Conservation (phyloP, 129 eudicot genomes). For the Flaveria bidentis region DNA sequence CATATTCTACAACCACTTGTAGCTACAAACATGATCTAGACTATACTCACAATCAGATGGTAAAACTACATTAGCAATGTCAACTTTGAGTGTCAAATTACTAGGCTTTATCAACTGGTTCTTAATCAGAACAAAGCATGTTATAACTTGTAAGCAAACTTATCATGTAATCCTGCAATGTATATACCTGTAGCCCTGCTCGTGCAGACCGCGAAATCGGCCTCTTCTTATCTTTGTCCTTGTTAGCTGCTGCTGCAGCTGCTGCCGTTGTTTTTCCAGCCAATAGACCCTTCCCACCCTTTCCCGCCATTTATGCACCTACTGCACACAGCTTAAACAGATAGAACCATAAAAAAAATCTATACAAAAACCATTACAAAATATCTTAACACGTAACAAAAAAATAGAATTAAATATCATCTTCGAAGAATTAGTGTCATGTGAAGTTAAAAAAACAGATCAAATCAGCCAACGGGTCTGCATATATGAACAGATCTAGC, state of each 20-base stretch:
- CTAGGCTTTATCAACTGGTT: not conserved
- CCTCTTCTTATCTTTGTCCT: constrained; percentile 70
- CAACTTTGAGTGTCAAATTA: not conserved
- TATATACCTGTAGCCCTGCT: constrained; percentile 69
- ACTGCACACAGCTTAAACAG: constrained; percentile 1
- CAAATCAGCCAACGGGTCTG: constrained; percentile 16
- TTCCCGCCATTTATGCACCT: constrained; percentile 66
- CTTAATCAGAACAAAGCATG: constrained; percentile 6
- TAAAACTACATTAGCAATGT: not conserved
- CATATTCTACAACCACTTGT: not conserved
- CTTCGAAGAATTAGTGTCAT: constrained; percentile 1
- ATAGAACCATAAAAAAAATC: not conserved
- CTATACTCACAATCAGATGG: not conserved
- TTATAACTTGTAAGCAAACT: not conserved
- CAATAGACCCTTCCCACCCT: constrained; percentile 74
- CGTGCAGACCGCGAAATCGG: constrained; percentile 64
- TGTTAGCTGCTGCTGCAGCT: constrained; percentile 56
- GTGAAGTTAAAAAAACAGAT: not conserved
- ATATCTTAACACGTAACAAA: not conserved
- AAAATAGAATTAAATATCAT: not conserved
- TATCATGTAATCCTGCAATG: not conserved
- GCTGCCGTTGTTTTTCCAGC: constrained; percentile 73
- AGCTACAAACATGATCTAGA: not conserved
- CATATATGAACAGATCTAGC: constrained; percentile 31
- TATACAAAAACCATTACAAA: not conserved